phyloP scores from a whole-genome alignment of 352 stramenopile species.

The Phytophthora brassicae region DNA sequence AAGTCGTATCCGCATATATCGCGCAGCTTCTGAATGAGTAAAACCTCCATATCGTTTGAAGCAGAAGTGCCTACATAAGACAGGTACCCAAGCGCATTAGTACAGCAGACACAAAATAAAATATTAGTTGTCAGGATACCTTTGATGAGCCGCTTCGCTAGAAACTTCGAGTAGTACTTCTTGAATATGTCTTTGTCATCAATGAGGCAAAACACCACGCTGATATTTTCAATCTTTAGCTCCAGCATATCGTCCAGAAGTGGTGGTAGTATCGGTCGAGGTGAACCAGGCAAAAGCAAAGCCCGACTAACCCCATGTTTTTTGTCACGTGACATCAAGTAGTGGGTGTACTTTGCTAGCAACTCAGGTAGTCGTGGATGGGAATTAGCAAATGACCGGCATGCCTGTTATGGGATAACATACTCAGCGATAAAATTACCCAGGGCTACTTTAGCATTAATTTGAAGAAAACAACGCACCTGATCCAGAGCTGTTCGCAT shows the following conservation, averaged over 20 bases:
- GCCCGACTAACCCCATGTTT: slow-evolving; percentile 24
- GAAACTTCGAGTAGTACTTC: slow-evolving; percentile 86
- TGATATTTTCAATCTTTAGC: slow-evolving; percentile 80
- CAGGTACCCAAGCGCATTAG: neutral
- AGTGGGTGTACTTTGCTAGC: slow-evolving; percentile 84
- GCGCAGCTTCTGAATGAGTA: slow-evolving; percentile 82
- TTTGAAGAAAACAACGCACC: slow-evolving; percentile 29
- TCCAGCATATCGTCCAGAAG: slow-evolving; percentile 63
- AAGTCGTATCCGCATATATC: slow-evolving; percentile 87
- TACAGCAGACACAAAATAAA: neutral
- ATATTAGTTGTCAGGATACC: slow-evolving; percentile 28
- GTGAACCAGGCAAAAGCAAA: slow-evolving; percentile 28
- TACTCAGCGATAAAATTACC: neutral
- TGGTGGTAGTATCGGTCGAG: slow-evolving; percentile 14
- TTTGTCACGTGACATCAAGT: slow-evolving; percentile 81
- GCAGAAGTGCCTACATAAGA: slow-evolving; percentile 50
- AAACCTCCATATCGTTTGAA: slow-evolving; percentile 74
- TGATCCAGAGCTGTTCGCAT: slow-evolving; percentile 86
- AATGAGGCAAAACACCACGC: slow-evolving; percentile 87
- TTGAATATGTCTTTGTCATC: slow-evolving; percentile 91
- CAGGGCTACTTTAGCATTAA: neutral
- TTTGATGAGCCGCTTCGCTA: slow-evolving; percentile 86
- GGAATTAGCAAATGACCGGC: slow-evolving; percentile 81
- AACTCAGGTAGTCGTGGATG: slow-evolving; percentile 78
- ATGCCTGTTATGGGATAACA: slow-evolving; percentile 46